Evolutionary conservation across 139 green algal genomes (phyloP).

Genomic region (Chlamydomonas schloesseri): DNA sequence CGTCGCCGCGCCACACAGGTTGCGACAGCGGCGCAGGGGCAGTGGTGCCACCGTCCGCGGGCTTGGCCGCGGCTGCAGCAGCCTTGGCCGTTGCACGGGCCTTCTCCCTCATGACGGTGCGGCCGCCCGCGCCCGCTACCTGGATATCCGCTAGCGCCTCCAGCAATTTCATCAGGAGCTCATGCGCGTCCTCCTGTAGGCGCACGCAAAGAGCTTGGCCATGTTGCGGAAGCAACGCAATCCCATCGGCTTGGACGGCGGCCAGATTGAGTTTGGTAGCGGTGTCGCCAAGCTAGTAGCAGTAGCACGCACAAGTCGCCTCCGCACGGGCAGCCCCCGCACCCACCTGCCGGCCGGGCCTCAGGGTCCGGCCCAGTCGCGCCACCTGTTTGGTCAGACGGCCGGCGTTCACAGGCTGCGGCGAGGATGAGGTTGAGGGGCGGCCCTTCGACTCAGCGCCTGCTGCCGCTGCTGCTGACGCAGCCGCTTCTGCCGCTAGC

Average conservation of each 20-base stretch:
- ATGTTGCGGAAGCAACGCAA: too few species aligned
- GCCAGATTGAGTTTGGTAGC: too few species aligned
- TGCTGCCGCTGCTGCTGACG: neutral
- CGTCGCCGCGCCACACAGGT: constrained; percentile 53
- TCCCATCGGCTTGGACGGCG: too few species aligned
- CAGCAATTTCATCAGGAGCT: constrained; percentile 41
- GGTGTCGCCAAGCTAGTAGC: too few species aligned
- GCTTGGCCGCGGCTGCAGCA: neutral
- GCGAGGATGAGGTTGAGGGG: neutral
- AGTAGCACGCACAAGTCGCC: too few species aligned
- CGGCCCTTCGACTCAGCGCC: neutral
- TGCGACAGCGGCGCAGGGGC: neutral
- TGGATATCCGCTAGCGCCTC: constrained; percentile 65
- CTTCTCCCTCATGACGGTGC: neutral
- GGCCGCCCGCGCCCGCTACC: constrained; percentile 68
- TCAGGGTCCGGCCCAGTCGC: constrained; percentile 10
- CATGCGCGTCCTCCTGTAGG: constrained; percentile 45
- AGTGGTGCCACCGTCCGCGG: neutral
- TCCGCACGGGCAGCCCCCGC: too few species aligned
- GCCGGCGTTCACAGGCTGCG: neutral
- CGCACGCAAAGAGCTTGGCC: too few species aligned
- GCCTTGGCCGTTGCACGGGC: neutral
- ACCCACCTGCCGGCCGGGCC: constrained; percentile 37
- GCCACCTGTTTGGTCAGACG: constrained; percentile 19
- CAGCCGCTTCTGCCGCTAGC: neutral